Conservation (phyloP, 805 yeast species). For the Lachancea meyersii region DNA sequence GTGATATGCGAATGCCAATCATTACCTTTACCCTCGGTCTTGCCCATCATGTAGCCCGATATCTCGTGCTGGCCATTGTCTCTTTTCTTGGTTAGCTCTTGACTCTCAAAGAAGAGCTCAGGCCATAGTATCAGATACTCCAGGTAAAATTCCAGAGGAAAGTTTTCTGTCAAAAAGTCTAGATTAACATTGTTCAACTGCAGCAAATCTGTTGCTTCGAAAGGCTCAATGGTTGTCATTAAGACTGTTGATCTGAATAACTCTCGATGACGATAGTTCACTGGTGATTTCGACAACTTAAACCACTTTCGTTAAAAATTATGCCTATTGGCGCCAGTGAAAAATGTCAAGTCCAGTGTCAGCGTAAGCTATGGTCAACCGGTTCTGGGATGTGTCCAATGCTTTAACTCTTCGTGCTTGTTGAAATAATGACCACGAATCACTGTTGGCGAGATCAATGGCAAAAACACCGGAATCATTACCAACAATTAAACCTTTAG, state of each 20-base stretch:
- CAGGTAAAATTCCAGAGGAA: slow-evolving; percentile 73
- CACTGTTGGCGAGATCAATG: slow-evolving; percentile 23
- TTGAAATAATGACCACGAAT: slow-evolving; percentile 25
- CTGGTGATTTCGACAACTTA: neutral
- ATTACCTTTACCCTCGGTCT: slow-evolving; percentile 76
- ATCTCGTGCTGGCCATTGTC: slow-evolving; percentile 13
- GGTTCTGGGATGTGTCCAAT: slow-evolving; percentile 15
- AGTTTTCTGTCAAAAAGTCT: slow-evolving; percentile 89
- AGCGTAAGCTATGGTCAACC: slow-evolving; percentile 16
- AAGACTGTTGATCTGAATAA: neutral
- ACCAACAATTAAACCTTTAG: slow-evolving; percentile 25
- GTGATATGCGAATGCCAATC: slow-evolving; percentile 98
- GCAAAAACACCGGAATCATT: slow-evolving; percentile 26
- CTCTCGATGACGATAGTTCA: neutral
- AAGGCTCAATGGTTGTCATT: slow-evolving; percentile 88
- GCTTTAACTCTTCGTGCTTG: slow-evolving; percentile 27
- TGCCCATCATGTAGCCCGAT: slow-evolving; percentile 89
- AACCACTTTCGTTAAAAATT: slow-evolving; percentile 1
- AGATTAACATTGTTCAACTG: slow-evolving; percentile 68
- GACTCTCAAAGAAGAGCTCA: slow-evolving; percentile 72
- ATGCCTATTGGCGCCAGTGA: slow-evolving; percentile 1
- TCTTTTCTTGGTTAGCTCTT: slow-evolving; percentile 38
- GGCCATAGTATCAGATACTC: slow-evolving; percentile 88
- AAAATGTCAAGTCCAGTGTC: slow-evolving; percentile 14
- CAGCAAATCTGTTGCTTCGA: slow-evolving; percentile 79